Evolutionary conservation across 2,329 filamentous ascomycete genomes (phyloP).

Genomic region (Tolypocladium pustulatum): DNA sequence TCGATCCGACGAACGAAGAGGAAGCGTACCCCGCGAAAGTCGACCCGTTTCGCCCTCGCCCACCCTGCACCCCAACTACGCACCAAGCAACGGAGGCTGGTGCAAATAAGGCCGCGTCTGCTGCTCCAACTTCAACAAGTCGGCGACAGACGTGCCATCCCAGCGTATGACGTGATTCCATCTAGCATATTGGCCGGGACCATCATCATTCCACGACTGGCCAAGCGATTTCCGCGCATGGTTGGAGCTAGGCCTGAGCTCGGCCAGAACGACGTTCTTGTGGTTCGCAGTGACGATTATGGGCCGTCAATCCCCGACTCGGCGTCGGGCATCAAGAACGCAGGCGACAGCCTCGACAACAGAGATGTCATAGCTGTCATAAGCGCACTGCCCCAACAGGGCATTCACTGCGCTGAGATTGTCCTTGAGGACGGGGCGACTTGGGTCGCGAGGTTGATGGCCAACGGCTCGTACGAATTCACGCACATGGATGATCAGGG

Average conservation of each 20-base stretch:
- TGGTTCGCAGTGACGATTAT: conserved; percentile 63
- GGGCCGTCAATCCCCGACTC: conserved; percentile 19
- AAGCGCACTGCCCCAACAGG: conserved; percentile 40
- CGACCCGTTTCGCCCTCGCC: conserved; percentile 56
- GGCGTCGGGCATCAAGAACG: conserved; percentile 24
- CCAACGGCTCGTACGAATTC: conserved; percentile 57
- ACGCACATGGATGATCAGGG: conserved; percentile 48
- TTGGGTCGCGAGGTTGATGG: conserved; percentile 43
- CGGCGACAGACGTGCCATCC: conserved; percentile 50
- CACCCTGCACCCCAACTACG: conserved; percentile 52
- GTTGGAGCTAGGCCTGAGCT: conserved; percentile 54
- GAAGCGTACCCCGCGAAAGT: conserved; percentile 39
- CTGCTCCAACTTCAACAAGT: conserved; percentile 63
- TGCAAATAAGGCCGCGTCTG: conserved; percentile 57
- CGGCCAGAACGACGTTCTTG: conserved; percentile 57
- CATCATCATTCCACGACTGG: conserved; percentile 46
- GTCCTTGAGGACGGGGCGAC: conserved; percentile 52
- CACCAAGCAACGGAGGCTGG: conserved; percentile 52
- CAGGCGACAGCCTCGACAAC: conserved; percentile 34
- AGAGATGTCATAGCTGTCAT: conserved; percentile 57
- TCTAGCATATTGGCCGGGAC: conserved; percentile 47
- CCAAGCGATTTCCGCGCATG: conserved; percentile 51
- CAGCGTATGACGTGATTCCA: conserved; percentile 64
- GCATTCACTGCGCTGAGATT: conserved; percentile 51
- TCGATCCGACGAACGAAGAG: conserved; percentile 26